phyloP scores from a whole-genome alignment of 768 basidiomycete genomes.

The Botryobasidium botryosum region DNA sequence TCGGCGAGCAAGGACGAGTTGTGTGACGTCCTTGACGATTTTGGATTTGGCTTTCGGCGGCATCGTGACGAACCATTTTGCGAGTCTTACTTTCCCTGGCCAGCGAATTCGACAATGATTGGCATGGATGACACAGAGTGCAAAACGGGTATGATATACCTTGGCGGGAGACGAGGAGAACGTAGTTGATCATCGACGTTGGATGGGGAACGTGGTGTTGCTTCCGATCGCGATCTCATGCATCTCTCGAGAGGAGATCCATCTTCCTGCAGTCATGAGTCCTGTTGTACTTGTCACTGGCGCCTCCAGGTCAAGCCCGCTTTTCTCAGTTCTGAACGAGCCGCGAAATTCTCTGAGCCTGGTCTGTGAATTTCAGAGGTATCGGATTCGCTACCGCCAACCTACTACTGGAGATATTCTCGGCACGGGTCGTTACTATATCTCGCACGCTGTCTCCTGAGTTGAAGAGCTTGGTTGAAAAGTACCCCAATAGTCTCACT shows the following conservation, averaged over 20 bases:
- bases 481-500: slow-evolving; percentile 28
- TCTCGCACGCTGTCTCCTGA: slow-evolving; percentile 56
- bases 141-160: slow-evolving; percentile 24
- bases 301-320: slow-evolving; percentile 68
- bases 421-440: slow-evolving; percentile 56
- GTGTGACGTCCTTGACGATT: slow-evolving; percentile 91
- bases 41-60: slow-evolving; percentile 66
- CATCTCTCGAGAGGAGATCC: no score
- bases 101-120: neutral
- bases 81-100: slow-evolving; percentile 77
- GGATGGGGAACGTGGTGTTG: no score
- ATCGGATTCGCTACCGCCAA: slow-evolving; percentile 67
- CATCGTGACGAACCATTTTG: slow-evolving; percentile 91
- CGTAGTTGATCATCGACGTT: slow-evolving; percentile 64
- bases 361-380: slow-evolving; percentile 23
- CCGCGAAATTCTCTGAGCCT: neutral
- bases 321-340: no score
- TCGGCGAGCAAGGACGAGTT: slow-evolving; percentile 72
- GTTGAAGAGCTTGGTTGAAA: slow-evolving; percentile 31
- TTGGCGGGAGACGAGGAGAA: slow-evolving; percentile 87
- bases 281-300: slow-evolving; percentile 70
- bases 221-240: no score
- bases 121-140: slow-evolving; percentile 7
- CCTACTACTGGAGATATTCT: slow-evolving; percentile 44
- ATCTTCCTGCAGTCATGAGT: no score